Percentiles rank a stretch among this genome's conserved stretches.
phyloP scores from a whole-genome alignment of 2,329 filamentous ascomycete genomes.

The Colletotrichum sp. region DNA sequence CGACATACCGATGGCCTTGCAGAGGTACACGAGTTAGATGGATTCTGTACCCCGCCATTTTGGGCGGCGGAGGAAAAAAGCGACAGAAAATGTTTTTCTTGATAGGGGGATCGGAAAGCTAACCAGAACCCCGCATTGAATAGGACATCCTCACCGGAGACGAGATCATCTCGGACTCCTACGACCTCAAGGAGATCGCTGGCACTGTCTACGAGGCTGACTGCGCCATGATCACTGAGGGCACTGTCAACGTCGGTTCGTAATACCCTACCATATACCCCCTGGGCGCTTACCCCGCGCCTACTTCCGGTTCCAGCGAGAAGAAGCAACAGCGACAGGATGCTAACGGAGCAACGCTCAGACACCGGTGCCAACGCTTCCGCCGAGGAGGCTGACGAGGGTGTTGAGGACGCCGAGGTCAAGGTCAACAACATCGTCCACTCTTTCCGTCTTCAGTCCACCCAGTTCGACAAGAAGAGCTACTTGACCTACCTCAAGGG shows the following conservation, averaged over 20 bases:
- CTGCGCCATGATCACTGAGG: slow-evolving; percentile 87
- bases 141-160: slow-evolving; percentile 90
- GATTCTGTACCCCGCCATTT: slow-evolving; percentile 11
- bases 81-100: background rate
- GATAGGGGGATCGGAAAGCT: background rate
- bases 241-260: slow-evolving; percentile 74
- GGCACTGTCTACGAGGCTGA: slow-evolving; percentile 87
- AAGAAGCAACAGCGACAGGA: background rate
- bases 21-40: background rate
- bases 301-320: background rate
- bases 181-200: slow-evolving; percentile 80
- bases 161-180: slow-evolving; percentile 97
- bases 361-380: slow-evolving; percentile 96
- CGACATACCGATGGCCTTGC: background rate
- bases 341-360: slow-evolving; percentile 34
- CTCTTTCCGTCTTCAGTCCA: slow-evolving; percentile 87
- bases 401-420: slow-evolving; percentile 69
- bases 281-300: background rate
- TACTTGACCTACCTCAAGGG: slow-evolving; percentile 88
- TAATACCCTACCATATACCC: slow-evolving; percentile 26
- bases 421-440: slow-evolving; percentile 93
- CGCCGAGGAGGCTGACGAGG: slow-evolving; percentile 85
- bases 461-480: slow-evolving; percentile 83
- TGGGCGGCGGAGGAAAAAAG: background rate
- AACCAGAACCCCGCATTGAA: slow-evolving; percentile 30